Evolutionary conservation across 345 rosid genomes (phyloP).

Genomic region (Melaleuca alternifolia): DNA sequence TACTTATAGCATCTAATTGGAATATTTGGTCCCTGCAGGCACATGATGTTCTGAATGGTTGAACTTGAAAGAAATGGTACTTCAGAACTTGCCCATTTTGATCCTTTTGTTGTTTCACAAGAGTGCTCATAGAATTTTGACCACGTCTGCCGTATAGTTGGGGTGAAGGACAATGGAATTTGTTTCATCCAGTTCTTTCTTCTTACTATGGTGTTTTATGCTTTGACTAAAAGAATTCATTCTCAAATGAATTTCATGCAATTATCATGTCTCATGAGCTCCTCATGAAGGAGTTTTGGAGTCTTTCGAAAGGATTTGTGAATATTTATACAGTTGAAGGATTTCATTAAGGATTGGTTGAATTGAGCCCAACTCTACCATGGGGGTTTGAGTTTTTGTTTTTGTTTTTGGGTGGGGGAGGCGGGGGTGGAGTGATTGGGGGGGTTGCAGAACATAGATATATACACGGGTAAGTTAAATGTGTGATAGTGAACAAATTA

Average conservation of each 20-base stretch:
- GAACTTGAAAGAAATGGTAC: constrained; percentile 28
- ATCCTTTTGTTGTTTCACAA: constrained; percentile 1
- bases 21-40: constrained; percentile 96
- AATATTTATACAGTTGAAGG: not conserved
- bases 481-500: not conserved
- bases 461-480: not conserved
- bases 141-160: not conserved
- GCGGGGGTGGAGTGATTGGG: not conserved
- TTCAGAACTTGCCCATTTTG: not conserved
- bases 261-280: not conserved
- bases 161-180: not conserved
- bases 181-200: not conserved
- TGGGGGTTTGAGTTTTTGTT: not conserved
- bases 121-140: not conserved
- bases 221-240: not conserved
- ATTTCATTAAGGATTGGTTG: not conserved
- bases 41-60: constrained; percentile 46
- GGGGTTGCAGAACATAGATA: not conserved
- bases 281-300: not conserved
- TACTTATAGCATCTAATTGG: constrained; percentile 25
- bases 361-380: not conserved
- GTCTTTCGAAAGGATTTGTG: not conserved
- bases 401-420: not conserved
- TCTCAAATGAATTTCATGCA: not conserved
- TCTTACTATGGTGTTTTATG: not conserved